Evolutionary conservation across 2,329 filamentous ascomycete species (phyloP).

Genomic region (Chaetothyriales sp.): DNA sequence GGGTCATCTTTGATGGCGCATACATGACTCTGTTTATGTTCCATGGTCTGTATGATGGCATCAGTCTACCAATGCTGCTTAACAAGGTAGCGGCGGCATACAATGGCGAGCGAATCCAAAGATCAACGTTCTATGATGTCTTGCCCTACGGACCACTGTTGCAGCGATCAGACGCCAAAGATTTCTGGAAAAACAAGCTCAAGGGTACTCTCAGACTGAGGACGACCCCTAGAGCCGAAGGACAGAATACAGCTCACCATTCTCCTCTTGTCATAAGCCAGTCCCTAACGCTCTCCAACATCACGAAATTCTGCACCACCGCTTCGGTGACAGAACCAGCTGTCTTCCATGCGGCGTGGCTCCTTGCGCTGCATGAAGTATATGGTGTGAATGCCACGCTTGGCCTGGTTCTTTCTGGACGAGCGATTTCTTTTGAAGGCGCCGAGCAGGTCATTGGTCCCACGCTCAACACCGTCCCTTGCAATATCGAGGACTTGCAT

Average conservation of each 20-base stretch:
- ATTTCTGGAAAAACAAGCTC: conserved; percentile 49
- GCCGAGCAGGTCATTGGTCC: conserved; percentile 60
- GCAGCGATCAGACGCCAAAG: conserved; percentile 30
- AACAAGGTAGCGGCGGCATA: conserved; percentile 42
- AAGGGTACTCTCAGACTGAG: neutral
- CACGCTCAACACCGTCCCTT: conserved; percentile 79
- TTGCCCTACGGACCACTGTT: conserved; percentile 55
- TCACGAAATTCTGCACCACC: conserved; percentile 33
- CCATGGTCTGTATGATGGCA: conserved; percentile 77
- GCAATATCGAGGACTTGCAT: conserved; percentile 34
- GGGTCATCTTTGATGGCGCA: conserved; percentile 19
- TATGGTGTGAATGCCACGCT: conserved; percentile 38
- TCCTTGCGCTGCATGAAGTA: conserved; percentile 43
- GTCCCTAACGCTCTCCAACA: conserved; percentile 12
- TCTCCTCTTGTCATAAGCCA: neutral
- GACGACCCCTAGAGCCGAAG: conserved; percentile 3
- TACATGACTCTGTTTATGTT: conserved; percentile 55
- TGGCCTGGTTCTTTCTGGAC: conserved; percentile 65
- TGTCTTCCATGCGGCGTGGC: conserved; percentile 61
- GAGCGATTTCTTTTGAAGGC: conserved; percentile 51
- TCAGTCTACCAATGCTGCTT: conserved; percentile 56
- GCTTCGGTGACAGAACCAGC: conserved; percentile 66
- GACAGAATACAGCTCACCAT: neutral
- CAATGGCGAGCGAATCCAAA: conserved; percentile 1
- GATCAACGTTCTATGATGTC: conserved; percentile 34